Conservation (phyloP, 2,329 filamentous ascomycete species). For the Periconia sp. region DNA sequence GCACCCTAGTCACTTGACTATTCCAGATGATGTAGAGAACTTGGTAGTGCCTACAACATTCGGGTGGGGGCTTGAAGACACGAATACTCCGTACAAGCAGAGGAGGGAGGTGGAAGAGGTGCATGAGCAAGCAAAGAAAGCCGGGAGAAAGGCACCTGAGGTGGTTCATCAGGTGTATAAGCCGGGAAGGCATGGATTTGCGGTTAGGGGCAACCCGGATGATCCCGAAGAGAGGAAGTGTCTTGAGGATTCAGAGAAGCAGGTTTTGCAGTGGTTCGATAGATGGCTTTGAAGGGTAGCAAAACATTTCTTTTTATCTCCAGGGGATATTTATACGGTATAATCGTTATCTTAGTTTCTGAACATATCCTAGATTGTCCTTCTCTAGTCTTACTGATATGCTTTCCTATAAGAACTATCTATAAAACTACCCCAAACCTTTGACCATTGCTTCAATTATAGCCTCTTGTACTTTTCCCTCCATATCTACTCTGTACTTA, state of each 20-base stretch:
- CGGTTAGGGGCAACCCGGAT: slow-evolving; percentile 31
- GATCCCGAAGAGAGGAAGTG: slow-evolving; percentile 22
- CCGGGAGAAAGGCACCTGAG: slow-evolving; percentile 17
- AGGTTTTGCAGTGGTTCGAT: slow-evolving; percentile 29
- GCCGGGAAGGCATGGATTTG: slow-evolving; percentile 31
- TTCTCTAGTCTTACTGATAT: too few species aligned
- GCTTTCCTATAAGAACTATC: too few species aligned
- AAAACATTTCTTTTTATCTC: too few species aligned
- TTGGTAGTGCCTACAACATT: slow-evolving; percentile 23
- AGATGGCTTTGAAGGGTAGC: slow-evolving; percentile 24
- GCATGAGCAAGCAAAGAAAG: slow-evolving; percentile 14
- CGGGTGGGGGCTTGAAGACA: slow-evolving; percentile 25
- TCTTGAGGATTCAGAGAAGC: slow-evolving; percentile 26
- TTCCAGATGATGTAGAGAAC: slow-evolving; percentile 40
- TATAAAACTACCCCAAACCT: too few species aligned
- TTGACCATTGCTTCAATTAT: too few species aligned
- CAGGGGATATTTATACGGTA: too few species aligned
- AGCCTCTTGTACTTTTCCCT: too few species aligned
- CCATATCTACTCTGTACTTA: too few species aligned
- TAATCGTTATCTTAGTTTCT: too few species aligned
- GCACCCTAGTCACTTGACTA: slow-evolving; percentile 44
- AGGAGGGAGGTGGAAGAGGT: slow-evolving; percentile 21
- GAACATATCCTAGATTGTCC: too few species aligned
- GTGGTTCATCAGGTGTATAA: slow-evolving; percentile 23
- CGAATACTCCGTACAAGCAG: slow-evolving; percentile 20